Evolutionary conservation across 495 filamentous ascomycete species (phyloP), one percentile per base, ranked within the genome.

Genomic region (Aspergillus wentii): DNA sequence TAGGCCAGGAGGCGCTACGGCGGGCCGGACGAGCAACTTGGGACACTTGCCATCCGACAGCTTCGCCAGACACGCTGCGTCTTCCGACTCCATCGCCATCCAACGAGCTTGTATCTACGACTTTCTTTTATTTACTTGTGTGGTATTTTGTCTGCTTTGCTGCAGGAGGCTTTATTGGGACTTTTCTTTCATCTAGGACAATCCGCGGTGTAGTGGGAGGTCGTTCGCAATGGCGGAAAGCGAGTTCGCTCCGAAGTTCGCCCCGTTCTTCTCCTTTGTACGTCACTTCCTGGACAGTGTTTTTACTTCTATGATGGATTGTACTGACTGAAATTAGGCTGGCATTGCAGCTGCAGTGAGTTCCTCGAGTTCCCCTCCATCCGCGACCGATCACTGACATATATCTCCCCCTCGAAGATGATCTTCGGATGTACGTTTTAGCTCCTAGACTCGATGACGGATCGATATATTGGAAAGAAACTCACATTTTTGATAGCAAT

Each of bases 241-340:
- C 40, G 82, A 83, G 38, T 59, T 83, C 20, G 71, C 83, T 31
- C 92, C 94, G 39, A 86, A 86, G 63, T 96, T 95, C 56, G 92
- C 92, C 54, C 89, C 91, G 31, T 99, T 99, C 75, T 80, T 97
- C 56, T 94, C 94, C 68, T 88, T 97, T 80, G 94, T 96, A 77
- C 69, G 81, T 55, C 15, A 10, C n/a, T n/a, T n/a, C 19, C 16
- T 33, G 10, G 11, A 8, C 5, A 8, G 21, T 18, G 7, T 18
- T 38, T 30, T 43, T 40, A 30, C 43, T 48, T 38, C 44, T 41
- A 51, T 23, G 8, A 35, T 30, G 19, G 18, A 15, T 33, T 22
- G 42, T 42, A 43, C 66, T 51, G 49, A 51, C 68, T 74, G 71
- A 52, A 41, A 34, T 31, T 58, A 94, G 87, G 85, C 69, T 59